phyloP scores from a whole-genome alignment of 306 rosid species.

The Vicia faba region DNA sequence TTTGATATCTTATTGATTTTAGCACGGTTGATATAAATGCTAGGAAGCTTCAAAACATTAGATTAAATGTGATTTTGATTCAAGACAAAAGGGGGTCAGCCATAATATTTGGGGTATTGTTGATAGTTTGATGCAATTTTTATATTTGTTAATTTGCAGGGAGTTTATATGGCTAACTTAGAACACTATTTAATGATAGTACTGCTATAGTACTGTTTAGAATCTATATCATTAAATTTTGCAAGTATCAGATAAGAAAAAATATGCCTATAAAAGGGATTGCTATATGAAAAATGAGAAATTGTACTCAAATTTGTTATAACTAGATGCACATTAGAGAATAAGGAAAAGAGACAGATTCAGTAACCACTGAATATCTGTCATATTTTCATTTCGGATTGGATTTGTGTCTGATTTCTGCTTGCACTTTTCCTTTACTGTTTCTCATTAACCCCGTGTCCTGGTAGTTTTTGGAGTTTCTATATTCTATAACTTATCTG shows the following conservation, averaged over 20 bases:
- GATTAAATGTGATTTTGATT: not conserved
- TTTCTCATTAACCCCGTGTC: too few species aligned
- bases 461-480: too few species aligned
- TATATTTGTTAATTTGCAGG: slow-evolving; percentile 6
- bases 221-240: not conserved
- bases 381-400: not conserved
- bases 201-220: slow-evolving; percentile 3
- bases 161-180: slow-evolving; percentile 2
- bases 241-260: not conserved
- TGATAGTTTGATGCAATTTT: not conserved
- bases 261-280: not conserved
- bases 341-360: not conserved
- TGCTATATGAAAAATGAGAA: not conserved
- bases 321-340: not conserved
- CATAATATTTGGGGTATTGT: slow-evolving; percentile 1
- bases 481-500: too few species aligned
- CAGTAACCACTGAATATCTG: not conserved
- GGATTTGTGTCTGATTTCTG: not conserved
- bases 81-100: slow-evolving; percentile 3
- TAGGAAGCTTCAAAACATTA: too few species aligned
- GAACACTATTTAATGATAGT: slow-evolving; percentile 1
- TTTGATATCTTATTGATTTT: too few species aligned
- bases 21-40: too few species aligned
- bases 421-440: too few species aligned
- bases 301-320: not conserved